Evolutionary conservation across 2,329 filamentous ascomycete species (phyloP).

Genomic region (Colletotrichum kahawae): DNA sequence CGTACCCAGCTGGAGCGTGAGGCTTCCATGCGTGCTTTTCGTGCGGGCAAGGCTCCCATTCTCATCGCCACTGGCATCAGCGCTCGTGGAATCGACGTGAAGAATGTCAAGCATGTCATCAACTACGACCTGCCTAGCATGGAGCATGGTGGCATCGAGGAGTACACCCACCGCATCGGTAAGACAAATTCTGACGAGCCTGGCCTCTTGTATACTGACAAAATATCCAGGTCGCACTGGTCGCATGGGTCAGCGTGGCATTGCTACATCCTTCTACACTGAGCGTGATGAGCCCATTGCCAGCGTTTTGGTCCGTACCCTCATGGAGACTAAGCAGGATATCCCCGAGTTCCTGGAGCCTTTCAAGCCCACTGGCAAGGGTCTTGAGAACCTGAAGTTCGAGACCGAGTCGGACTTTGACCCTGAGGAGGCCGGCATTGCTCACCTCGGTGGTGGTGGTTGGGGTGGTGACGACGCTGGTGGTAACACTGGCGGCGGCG

Average conservation of each 20-base stretch:
- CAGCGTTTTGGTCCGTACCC: slow-evolving; percentile 75
- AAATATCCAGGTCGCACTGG: slow-evolving; percentile 76
- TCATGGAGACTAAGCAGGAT: slow-evolving; percentile 79
- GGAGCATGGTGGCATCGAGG: slow-evolving; percentile 84
- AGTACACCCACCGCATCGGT: slow-evolving; percentile 96
- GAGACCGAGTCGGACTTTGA: slow-evolving; percentile 62
- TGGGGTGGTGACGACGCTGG: slow-evolving; percentile 20
- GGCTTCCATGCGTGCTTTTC: slow-evolving; percentile 87
- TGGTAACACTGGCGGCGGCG: slow-evolving; percentile 25
- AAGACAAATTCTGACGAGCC: slow-evolving; percentile 34
- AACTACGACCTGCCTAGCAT: slow-evolving; percentile 86
- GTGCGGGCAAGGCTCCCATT: slow-evolving; percentile 75
- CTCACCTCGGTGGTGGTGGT: slow-evolving; percentile 28
- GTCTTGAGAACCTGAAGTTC: slow-evolving; percentile 52
- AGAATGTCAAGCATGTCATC: slow-evolving; percentile 87
- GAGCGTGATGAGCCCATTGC: slow-evolving; percentile 77
- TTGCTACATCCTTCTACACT: slow-evolving; percentile 89
- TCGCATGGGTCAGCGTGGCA: slow-evolving; percentile 85
- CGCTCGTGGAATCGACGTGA: slow-evolving; percentile 87
- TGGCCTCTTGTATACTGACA: not conserved
- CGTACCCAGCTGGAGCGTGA: slow-evolving; percentile 92
- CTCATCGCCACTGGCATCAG: slow-evolving; percentile 86
- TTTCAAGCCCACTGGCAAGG: slow-evolving; percentile 60
- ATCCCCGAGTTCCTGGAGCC: slow-evolving; percentile 82
- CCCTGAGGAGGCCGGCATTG: slow-evolving; percentile 31